These are phyloP conservation scores for Zasmidium angulare DNA, from an alignment of 2,329 filamentous ascomycete species.

Conservation along the genomic window DNA sequence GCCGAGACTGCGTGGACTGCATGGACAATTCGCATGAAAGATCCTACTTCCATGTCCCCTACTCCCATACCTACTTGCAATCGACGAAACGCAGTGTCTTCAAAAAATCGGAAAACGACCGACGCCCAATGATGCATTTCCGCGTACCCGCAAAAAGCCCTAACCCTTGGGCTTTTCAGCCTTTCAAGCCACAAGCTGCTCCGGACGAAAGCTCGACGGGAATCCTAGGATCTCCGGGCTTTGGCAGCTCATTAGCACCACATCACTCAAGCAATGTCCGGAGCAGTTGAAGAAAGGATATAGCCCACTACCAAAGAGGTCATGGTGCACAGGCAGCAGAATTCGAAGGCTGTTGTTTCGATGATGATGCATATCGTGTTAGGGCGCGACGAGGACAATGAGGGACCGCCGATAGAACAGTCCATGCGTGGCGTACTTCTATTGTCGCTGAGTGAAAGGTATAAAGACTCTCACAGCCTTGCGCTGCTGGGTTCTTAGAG, in stretches of 20 bases:
- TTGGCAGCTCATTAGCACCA: neutral
- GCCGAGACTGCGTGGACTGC: too few relatives aligned
- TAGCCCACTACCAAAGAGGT: too few relatives aligned
- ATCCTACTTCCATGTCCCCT: too few relatives aligned
- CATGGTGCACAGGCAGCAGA: neutral
- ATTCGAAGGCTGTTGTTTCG: neutral
- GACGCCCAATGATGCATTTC: too few relatives aligned
- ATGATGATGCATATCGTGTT: neutral
- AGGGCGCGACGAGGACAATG: neutral
- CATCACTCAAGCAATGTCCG: neutral
- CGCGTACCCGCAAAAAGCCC: neutral
- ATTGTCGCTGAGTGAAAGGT: neutral
- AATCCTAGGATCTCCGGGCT: neutral
- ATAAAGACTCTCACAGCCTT: neutral
- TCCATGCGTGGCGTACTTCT: neutral
- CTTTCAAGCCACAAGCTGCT: neutral
- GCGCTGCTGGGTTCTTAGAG: neutral
- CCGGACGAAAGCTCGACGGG: neutral
- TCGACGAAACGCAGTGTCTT: too few relatives aligned
- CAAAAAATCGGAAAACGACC: too few relatives aligned
- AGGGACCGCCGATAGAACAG: neutral
- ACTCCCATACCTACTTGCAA: too few relatives aligned
- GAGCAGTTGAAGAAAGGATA: neutral
- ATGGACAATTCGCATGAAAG: too few relatives aligned
- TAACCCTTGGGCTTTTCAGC: neutral